Conservation (phyloP, 2,329 filamentous ascomycete genomes). For the Sclerotinia spermophila region DNA sequence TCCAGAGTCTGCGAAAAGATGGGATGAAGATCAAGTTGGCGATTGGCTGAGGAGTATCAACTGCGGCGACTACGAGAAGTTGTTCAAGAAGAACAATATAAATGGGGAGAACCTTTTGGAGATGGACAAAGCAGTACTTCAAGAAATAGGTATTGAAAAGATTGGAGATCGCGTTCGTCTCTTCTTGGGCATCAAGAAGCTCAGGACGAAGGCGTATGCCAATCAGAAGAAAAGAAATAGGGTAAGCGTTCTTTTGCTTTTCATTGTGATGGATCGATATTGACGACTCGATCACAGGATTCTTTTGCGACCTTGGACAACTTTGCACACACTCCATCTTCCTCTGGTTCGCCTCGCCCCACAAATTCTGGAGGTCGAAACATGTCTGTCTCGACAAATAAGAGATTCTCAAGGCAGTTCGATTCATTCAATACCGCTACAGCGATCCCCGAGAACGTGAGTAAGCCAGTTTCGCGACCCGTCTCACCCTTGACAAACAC, state of each 20-base stretch:
- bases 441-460: conserved; percentile 39
- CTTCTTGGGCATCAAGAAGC: conserved; percentile 78
- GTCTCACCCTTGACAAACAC: conserved; percentile 55
- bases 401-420: conserved; percentile 62
- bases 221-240: conserved; percentile 81
- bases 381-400: conserved; percentile 49
- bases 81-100: conserved; percentile 91
- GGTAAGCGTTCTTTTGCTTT: conserved; percentile 49
- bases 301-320: conserved; percentile 76
- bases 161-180: conserved; percentile 93
- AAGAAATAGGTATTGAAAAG: conserved; percentile 98
- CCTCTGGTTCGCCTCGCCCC: conserved; percentile 62
- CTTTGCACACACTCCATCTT: conserved; percentile 53
- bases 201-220: conserved; percentile 71
- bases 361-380: conserved; percentile 50
- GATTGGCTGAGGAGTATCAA: conserved; percentile 90
- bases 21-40: conserved; percentile 88
- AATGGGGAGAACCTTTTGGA: conserved; percentile 95
- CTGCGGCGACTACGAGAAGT: conserved; percentile 86
- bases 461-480: conserved; percentile 62
- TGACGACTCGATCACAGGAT: conserved; percentile 53
- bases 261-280: background rate
- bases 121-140: conserved; percentile 92
- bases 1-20: conserved; percentile 73
- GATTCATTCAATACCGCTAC: conserved; percentile 40